Conservation (phyloP, 23 red algal genomes). For the Cyanidiococcus yangmingshanensis region DNA sequence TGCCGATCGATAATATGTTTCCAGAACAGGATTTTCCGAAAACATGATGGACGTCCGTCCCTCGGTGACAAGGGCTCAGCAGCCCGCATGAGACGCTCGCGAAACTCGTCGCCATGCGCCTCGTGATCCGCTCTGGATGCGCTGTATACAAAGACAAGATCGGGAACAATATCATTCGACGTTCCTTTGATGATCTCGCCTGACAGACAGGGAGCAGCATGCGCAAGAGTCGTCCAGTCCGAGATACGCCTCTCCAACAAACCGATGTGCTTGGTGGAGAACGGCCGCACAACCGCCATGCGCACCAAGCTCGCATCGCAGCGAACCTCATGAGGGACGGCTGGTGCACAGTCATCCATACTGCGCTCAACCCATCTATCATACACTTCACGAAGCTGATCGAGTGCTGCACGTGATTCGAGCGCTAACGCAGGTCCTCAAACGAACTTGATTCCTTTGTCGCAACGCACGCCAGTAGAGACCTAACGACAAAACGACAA, state of each 20-base stretch:
- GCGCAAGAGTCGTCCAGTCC: neutral
- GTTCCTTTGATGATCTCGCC: neutral
- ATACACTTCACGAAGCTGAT: too few species aligned
- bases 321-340: neutral
- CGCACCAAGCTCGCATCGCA: neutral
- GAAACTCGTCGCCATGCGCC: neutral
- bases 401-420: too few species aligned
- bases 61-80: neutral
- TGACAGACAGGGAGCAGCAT: neutral
- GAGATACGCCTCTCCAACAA: neutral
- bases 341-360: neutral
- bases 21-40: neutral
- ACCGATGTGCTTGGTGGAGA: neutral
- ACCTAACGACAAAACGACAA: too few species aligned
- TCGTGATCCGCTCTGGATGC: neutral
- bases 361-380: too few species aligned
- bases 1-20: neutral
- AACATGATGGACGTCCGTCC: neutral
- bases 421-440: too few species aligned
- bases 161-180: neutral
- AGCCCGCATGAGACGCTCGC: neutral
- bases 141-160: neutral
- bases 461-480: too few species aligned
- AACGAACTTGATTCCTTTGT: too few species aligned
- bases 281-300: conserved; percentile 1